A percentile compares a stretch with the other conserved stretches of the same genome.
Evolutionary conservation across 1,139 yeast species (phyloP).

Genomic region (Diutina sp.): DNA sequence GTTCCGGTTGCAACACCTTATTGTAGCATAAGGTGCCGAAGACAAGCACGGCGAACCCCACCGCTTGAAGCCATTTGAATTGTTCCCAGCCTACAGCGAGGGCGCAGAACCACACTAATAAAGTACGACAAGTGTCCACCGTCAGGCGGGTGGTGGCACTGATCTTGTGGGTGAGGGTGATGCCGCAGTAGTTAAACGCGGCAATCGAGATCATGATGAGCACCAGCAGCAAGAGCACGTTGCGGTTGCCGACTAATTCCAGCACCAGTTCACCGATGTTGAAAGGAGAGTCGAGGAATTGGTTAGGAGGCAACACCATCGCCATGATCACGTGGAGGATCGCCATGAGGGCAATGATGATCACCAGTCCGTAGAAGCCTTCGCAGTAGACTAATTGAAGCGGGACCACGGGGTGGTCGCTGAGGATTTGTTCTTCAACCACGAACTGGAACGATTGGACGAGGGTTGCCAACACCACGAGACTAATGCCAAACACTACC

Average conservation of each 20-base stretch:
- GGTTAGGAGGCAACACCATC: conserved; percentile 13
- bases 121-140: conserved; percentile 66
- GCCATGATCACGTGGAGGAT: conserved; percentile 32
- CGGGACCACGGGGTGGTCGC: conserved; percentile 43
- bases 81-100: conserved; percentile 68
- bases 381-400: conserved; percentile 62
- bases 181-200: conserved; percentile 62
- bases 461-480: conserved; percentile 51
- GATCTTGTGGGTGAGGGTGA: conserved; percentile 49
- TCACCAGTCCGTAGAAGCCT: conserved; percentile 50
- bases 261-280: conserved; percentile 39
- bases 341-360: conserved; percentile 32
- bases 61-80: conserved; percentile 45
- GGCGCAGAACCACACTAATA: conserved; percentile 70
- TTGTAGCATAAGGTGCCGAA: conserved; percentile 68
- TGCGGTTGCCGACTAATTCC: conserved; percentile 31
- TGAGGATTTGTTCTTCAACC: conserved; percentile 58
- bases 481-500: conserved; percentile 39
- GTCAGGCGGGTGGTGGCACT: conserved; percentile 77
- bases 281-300: conserved; percentile 36
- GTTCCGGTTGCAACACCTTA: conserved; percentile 44
- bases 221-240: conserved; percentile 39
- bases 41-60: conserved; percentile 55
- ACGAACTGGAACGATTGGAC: conserved; percentile 71
- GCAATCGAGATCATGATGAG: conserved; percentile 65